Evolutionary conservation across 1,139 yeast species (phyloP).

Genomic region (Diutina ranongensis): DNA sequence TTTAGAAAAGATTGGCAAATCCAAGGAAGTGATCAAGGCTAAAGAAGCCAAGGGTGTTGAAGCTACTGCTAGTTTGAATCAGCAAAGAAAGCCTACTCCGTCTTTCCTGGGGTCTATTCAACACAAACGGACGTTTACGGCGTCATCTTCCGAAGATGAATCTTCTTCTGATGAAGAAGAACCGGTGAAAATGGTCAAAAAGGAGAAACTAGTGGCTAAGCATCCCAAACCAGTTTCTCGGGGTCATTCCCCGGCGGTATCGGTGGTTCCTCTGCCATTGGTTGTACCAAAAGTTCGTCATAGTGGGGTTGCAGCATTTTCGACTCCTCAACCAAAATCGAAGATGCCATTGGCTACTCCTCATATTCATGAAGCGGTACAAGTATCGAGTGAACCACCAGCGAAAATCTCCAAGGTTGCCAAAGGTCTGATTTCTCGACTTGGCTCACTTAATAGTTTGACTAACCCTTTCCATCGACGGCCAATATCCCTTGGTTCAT

Average conservation of each 20-base stretch:
- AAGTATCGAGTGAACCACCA: background rate
- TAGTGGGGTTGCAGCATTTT: background rate
- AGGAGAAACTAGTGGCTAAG: background rate
- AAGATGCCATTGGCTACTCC: background rate
- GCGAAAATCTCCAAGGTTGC: background rate
- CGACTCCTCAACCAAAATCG: conserved; percentile 1
- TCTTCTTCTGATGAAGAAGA: background rate
- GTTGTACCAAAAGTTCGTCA: background rate
- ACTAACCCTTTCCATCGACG: background rate
- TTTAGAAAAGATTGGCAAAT: background rate
- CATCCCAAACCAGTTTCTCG: conserved; percentile 2
- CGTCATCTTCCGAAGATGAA: background rate
- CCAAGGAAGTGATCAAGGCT: background rate
- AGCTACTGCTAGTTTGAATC: background rate
- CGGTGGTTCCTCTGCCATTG: background rate
- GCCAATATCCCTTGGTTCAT: background rate
- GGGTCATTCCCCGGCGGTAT: background rate
- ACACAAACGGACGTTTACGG: background rate
- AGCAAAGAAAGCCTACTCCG: background rate
- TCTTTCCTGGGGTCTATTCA: no score
- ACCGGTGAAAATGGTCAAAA: background rate
- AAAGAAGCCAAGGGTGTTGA: background rate
- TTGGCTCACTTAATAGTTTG: background rate
- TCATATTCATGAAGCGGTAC: background rate
- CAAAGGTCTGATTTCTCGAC: background rate